Percentiles rank a stretch among this genome's conserved stretches.
Evolutionary conservation across 2,329 filamentous ascomycete species (phyloP).

Genomic region (Incumbomyces lentus): DNA sequence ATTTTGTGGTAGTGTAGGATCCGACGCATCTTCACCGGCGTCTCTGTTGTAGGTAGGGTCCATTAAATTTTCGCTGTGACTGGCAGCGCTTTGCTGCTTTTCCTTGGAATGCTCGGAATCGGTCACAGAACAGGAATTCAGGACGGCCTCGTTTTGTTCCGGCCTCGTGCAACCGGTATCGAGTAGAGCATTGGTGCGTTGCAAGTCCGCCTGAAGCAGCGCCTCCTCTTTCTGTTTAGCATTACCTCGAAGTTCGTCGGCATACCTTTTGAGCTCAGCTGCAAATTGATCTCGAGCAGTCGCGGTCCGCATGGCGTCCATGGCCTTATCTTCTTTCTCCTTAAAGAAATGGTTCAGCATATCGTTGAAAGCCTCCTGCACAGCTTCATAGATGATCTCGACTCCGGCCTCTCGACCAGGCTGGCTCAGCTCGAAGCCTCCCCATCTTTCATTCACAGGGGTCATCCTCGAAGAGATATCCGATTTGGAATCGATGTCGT

Average conservation of each 20-base stretch:
- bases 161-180: slow-evolving; percentile 30
- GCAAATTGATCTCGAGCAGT: slow-evolving; percentile 48
- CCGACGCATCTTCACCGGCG: slow-evolving; percentile 12
- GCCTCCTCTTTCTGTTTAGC: slow-evolving; percentile 23
- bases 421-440: slow-evolving; percentile 66
- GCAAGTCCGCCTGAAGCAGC: slow-evolving; percentile 20
- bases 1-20: slow-evolving; percentile 39
- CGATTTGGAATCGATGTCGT: slow-evolving; percentile 60
- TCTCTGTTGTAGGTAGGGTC: too few species aligned
- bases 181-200: slow-evolving; percentile 18
- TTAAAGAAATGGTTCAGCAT: slow-evolving; percentile 80
- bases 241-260: slow-evolving; percentile 21
- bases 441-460: slow-evolving; percentile 58
- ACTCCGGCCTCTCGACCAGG: slow-evolving; percentile 74
- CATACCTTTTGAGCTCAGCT: slow-evolving; percentile 30
- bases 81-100: slow-evolving; percentile 14
- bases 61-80: background rate
- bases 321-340: slow-evolving; percentile 63
- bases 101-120: slow-evolving; percentile 23
- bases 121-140: too few species aligned
- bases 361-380: slow-evolving; percentile 88
- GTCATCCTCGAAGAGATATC: slow-evolving; percentile 64
- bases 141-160: slow-evolving; percentile 31
- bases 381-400: slow-evolving; percentile 83
- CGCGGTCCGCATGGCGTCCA: slow-evolving; percentile 56